Evolutionary conservation across 2,329 filamentous ascomycete genomes (phyloP).

Genomic region (Falciphora oryzae): DNA sequence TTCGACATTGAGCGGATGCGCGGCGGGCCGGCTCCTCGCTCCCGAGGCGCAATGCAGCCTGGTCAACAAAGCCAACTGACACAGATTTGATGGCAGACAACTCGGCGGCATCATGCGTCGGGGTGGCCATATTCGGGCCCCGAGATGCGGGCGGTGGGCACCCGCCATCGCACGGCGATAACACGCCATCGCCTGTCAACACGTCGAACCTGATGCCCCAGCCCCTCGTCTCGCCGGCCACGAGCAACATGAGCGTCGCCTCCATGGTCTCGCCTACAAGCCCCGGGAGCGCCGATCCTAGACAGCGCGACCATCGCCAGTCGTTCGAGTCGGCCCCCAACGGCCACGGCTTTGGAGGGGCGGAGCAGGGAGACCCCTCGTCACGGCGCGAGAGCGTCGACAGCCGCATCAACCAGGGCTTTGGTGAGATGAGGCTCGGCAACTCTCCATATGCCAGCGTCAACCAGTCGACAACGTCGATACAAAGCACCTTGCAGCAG

Average conservation of each 20-base stretch:
- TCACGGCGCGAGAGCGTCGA: conserved; percentile 73
- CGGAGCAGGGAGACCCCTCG: conserved; percentile 34
- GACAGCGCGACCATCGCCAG: conserved; percentile 37
- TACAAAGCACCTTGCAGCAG: conserved; percentile 64
- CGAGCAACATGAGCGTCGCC: conserved; percentile 59
- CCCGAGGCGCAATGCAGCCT: not conserved
- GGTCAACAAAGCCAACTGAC: not conserved
- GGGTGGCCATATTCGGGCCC: conserved; percentile 33
- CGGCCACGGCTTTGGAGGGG: conserved; percentile 26
- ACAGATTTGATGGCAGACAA: conserved; percentile 28
- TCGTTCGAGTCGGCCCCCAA: conserved; percentile 34
- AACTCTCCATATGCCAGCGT: conserved; percentile 69
- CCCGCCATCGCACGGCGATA: conserved; percentile 34
- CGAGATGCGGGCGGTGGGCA: conserved; percentile 10
- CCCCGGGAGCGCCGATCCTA: conserved; percentile 35
- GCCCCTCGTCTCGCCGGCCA: conserved; percentile 47
- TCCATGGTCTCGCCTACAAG: conserved; percentile 59
- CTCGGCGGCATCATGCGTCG: conserved; percentile 39
- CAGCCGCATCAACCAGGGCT: conserved; percentile 67
- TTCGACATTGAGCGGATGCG: not conserved
- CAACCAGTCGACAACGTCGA: conserved; percentile 70
- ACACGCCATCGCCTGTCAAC: conserved; percentile 56
- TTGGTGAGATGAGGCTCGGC: conserved; percentile 64
- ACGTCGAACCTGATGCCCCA: conserved; percentile 43
- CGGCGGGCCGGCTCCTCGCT: not conserved